Evolutionary conservation across 495 filamentous ascomycete genomes (phyloP), one percentile per base, ranked within the genome.

Genomic region (Neohortaea acidophila): DNA sequence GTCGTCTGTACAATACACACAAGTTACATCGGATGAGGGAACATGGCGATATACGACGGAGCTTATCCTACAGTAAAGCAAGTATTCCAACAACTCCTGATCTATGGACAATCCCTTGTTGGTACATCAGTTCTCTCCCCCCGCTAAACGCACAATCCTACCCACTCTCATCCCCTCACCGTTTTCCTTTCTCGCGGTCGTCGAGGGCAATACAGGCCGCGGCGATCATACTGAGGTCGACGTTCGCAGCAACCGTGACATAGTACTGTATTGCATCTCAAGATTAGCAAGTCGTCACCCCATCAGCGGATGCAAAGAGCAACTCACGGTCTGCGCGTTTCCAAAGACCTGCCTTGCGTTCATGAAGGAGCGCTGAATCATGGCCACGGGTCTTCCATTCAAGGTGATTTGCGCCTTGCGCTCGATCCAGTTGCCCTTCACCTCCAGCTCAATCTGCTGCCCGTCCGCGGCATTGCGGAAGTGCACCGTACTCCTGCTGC

Each of bases 401-500:
- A 24, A 33, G 17, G 35, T 40, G 23, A 49, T 44, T 20, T 36
- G 31, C 1, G 41, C 46, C 20, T 38, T 49, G 8, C 31, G 15
- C 22, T 45, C 40, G 10, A 49, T 23, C 41, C 41, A 49, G 21
- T 45, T 37, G 7, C 46, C 46, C 24, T 41, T 40, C 9, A 49
- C 15, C 30, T 44, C 46, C 31, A 49, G 21, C 38, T 49, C 46
- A 3, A 45, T 33, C 2, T 36, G 24, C 20, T 29, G 36, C 24
- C 41, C 36, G 22, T 44, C 46, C 5, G 15, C 23, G 19, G 41
- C 41, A 22, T 49, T 49, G 36, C 40, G 44, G 36, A 49, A 45
- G 7, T 17, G 18, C 19, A 49, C 38, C 6, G 21, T 34, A 20
- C 29, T 36, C 18, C 14, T 20, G 25, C 36, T 40, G 8, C 46